Percentiles rank a stretch among this genome's conserved stretches.
These are phyloP conservation scores for Schrenkiella parvula DNA, from an alignment of 345 rosid species.

Conservation along the genomic window DNA sequence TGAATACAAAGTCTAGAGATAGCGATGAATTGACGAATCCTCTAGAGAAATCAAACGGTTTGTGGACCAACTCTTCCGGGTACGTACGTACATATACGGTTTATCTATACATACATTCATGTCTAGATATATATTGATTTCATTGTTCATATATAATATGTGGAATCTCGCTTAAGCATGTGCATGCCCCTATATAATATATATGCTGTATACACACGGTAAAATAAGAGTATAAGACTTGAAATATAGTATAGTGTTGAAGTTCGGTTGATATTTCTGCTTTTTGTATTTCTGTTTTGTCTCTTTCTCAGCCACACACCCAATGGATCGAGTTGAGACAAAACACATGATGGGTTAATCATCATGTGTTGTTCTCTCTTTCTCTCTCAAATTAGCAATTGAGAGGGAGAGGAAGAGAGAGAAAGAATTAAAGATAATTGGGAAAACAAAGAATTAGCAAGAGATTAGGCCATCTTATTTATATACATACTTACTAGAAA, in stretches of 20 bases:
- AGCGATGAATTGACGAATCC: constrained; percentile 51
- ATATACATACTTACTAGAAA: not conserved
- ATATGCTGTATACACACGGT: not conserved
- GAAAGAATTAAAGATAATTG: not conserved
- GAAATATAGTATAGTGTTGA: not conserved
- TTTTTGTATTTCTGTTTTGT: constrained; percentile 27
- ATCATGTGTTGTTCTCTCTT: constrained; percentile 26
- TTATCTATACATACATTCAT: constrained; percentile 1
- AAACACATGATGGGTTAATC: constrained; percentile 55
- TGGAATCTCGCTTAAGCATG: not conserved
- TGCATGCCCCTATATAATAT: not conserved
- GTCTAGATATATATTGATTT: constrained; percentile 32
- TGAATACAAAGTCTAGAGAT: constrained; percentile 47
- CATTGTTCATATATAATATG: not conserved
- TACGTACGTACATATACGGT: constrained; percentile 16
- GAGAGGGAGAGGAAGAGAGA: not conserved
- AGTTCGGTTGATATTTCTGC: constrained; percentile 8
- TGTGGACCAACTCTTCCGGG: constrained; percentile 38
- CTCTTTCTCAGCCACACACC: constrained; percentile 14
- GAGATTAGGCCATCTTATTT: constrained; percentile 29
- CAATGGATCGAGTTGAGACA: constrained; percentile 36
- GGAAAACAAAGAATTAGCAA: not conserved
- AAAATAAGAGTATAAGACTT: not conserved
- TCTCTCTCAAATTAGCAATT: not conserved
- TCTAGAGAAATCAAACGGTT: constrained; percentile 25